Evolutionary conservation across 2,329 filamentous ascomycete genomes (phyloP), one percentile per base, ranked within the genome.

Genomic region (Madurella fahalii): DNA sequence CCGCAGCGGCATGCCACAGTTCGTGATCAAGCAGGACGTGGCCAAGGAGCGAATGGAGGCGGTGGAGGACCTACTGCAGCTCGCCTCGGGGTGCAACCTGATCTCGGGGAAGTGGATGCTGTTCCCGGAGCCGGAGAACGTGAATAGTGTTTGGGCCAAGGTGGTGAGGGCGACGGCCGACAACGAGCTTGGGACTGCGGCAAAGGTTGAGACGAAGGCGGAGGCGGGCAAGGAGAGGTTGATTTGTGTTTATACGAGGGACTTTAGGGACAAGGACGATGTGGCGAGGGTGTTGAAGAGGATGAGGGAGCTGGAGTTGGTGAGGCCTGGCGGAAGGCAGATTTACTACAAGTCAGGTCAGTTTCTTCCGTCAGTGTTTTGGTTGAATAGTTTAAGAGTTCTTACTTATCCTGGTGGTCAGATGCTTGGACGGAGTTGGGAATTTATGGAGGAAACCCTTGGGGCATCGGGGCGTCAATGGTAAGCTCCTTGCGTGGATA

Each of bases 21-120:
- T 61, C 0, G 65, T 72, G 1, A 68, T 78, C 40, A 73, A 75
- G 39, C 70, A 69, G 11, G 71, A 79, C 9, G 73, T 85, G 4
- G 74, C 76, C 52, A 73, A 74, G 15, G 77, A 81, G 43, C 77
- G 76, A 60, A 70, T 73, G 42, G 69, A 72, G 53, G 76, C 80
- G 16, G 70, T 78, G 1, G 67, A 74, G 9, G 77, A 83, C 40
- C 80, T 95, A 17, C 72, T 84, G 15, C 71, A 76, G 16, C 69
- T 88, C 17, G 89, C 89, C 1, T 74, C 78, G 9, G 72, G 78
- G 16, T 77, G 76, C 13, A 76, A 77, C 20, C 77, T 89, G 12
- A 76, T 81, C 0, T 74, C 76, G 40, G 89, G 89, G 50, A 94
- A 93, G 82, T 92, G 89, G 89, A 87, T 92, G 84, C 67, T 93